Evolutionary conservation across 805 yeast species (phyloP).

Genomic region (Hanseniaspora guilliermondii): DNA sequence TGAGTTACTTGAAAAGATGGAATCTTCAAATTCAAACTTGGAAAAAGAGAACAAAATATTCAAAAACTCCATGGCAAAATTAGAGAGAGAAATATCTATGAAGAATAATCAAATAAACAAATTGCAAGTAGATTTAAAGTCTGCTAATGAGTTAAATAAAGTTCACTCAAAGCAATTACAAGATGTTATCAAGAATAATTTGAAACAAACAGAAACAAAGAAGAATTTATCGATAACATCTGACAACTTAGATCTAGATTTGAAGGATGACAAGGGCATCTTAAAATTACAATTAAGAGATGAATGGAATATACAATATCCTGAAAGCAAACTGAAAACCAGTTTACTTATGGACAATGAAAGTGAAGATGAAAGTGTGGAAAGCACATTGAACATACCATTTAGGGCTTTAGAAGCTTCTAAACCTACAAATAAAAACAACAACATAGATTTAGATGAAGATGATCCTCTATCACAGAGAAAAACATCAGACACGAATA

Average conservation of each 20-base stretch:
- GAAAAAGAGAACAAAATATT: background rate
- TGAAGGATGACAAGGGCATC: slow-evolving; percentile 20
- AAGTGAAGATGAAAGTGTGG: slow-evolving; percentile 3
- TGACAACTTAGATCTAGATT: slow-evolving; percentile 21
- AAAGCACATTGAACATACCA: background rate
- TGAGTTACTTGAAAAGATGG: background rate
- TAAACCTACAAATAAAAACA: slow-evolving; percentile 6
- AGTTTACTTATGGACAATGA: background rate
- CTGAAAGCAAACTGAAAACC: background rate
- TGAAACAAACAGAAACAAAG: slow-evolving; percentile 4
- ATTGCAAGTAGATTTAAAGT: background rate
- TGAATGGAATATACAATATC: slow-evolving; percentile 18
- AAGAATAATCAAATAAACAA: background rate
- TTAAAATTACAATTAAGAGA: slow-evolving; percentile 19
- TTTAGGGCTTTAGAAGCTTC: background rate
- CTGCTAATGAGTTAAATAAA: slow-evolving; percentile 11
- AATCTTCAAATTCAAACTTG: slow-evolving; percentile 4
- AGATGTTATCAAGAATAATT: slow-evolving; percentile 14
- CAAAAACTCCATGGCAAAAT: background rate
- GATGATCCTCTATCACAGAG: slow-evolving; percentile 10
- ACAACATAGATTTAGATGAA: slow-evolving; percentile 5
- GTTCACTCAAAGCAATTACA: slow-evolving; percentile 15
- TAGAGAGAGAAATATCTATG: background rate
- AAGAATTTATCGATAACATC: slow-evolving; percentile 22
- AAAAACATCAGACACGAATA: background rate